phyloP scores from a whole-genome alignment of 2,329 filamentous ascomycete genomes.

The Plectosphaerella sp. region DNA sequence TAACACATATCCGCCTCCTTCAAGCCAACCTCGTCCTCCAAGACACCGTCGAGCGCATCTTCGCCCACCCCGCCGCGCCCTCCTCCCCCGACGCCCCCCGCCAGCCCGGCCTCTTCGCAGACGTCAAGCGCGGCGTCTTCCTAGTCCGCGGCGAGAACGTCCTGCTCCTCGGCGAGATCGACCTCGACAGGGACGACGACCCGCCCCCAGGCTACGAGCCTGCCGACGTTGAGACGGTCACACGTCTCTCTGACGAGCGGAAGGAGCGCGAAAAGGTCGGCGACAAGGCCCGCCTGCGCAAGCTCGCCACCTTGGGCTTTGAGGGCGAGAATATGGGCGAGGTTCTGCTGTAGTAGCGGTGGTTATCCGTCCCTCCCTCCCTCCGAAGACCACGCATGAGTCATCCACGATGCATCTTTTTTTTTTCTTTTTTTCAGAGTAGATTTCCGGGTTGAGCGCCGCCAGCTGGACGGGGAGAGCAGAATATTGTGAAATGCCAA shows the following conservation, averaged over 20 bases:
- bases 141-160: conserved; percentile 96
- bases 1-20: not conserved
- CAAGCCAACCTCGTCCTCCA: conserved; percentile 92
- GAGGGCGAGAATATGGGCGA: conserved; percentile 82
- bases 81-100: conserved; percentile 20
- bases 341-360: conserved; percentile 53
- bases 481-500: conserved; percentile 64
- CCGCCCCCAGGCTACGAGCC: conserved; percentile 63
- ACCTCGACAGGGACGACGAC: conserved; percentile 93
- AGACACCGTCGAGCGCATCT: conserved; percentile 86
- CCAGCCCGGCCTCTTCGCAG: conserved; percentile 64
- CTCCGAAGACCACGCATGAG: not conserved
- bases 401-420: conserved; percentile 2
- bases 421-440: conserved; percentile 9
- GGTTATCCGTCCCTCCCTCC: not conserved
- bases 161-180: conserved; percentile 90
- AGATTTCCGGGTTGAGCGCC: conserved; percentile 1
- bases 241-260: conserved; percentile 67
- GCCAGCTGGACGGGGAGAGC: conserved; percentile 26
- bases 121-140: conserved; percentile 82
- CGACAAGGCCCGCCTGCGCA: conserved; percentile 69
- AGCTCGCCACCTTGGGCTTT: conserved; percentile 75
- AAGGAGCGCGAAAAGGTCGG: conserved; percentile 63
- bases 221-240: conserved; percentile 66
- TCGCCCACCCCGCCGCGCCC: conserved; percentile 44